Base-by-base conservation (phyloP, 129 eudicot species). In the Dittrichia graveolens region DNA sequence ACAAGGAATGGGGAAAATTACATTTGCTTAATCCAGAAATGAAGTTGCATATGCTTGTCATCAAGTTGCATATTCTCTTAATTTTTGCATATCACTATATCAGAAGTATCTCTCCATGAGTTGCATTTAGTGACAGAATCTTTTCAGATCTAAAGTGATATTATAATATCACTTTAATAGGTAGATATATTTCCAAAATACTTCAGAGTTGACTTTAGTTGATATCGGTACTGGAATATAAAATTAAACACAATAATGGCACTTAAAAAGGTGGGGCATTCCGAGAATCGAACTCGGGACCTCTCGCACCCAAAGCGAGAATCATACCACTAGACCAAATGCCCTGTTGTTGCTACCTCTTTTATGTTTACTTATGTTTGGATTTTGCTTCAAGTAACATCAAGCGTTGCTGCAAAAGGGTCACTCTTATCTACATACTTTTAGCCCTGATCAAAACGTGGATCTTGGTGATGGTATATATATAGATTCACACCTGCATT, bases 241-340 rank as follows among this genome's bases (percentile, higher is more conserved):
- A 12, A 12, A 40, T 40, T 12, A 13, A 61, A 39, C 48, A 61
- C n/a, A 38, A 38, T n/a, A 14, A 6, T 61, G 67, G 48, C 67
- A 61, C 12, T 40, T n/a, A 12, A 44, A 65, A 56, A 61, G 39
- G 48, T 0, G 87, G 87, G 87, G 87, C 87, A 79, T 79, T 84
- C 85, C 85, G 80, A 84, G 88, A 84, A 84, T 90, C 90, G 91
- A 87, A 93, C 98, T 90, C 95, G 87, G 95, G 92, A 87, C 96
- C 96, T 90, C 96, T 90, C 93, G 95, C 96, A 93, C 95, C 98
- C 95, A 49, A 93, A 93, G 98, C 98, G 96, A 90, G 96, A 93
- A 93, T 93, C 98, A 89, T 89, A 93, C 98, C 96, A 89, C 95
- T 92, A 92, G 94, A 92, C 97, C 97, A 92, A 92, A 89, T 84